Evolutionary conservation across 148 eudicot species (phyloP).

Genomic region (Rhododendron ovatum): DNA sequence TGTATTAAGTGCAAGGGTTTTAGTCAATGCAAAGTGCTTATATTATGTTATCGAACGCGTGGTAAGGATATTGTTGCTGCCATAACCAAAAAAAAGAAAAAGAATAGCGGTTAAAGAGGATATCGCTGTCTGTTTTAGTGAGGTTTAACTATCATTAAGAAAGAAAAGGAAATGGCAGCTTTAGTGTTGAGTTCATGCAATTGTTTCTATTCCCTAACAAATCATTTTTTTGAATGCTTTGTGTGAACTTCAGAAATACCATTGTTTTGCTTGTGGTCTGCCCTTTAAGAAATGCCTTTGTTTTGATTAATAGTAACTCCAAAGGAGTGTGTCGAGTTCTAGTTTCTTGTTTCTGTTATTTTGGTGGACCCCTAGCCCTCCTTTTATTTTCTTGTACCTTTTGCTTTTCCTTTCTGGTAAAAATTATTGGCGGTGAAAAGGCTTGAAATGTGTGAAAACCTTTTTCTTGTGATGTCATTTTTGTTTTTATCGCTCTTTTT

Average conservation of each 20-base stretch:
- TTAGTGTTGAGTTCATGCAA: neutral
- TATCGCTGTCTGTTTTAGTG: neutral
- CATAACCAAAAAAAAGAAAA: too few species aligned
- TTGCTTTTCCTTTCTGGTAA: neutral
- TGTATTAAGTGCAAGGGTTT: conserved; percentile 8
- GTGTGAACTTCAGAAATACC: neutral
- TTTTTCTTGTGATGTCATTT: neutral
- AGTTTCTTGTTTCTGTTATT: neutral
- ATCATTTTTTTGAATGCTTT: neutral
- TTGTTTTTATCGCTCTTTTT: neutral
- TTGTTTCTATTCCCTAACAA: neutral
- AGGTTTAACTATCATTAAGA: neutral
- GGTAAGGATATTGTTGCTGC: neutral
- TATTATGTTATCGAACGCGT: neutral
- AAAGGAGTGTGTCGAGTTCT: neutral
- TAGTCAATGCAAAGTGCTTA: neutral
- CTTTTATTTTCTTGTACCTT: neutral
- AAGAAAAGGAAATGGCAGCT: neutral
- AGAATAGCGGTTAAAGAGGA: neutral
- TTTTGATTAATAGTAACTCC: neutral
- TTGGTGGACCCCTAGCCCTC: neutral
- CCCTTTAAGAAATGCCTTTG: neutral
- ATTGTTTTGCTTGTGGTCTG: neutral
- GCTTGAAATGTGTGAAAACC: neutral
- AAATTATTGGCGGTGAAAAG: neutral